Percentiles rank a stretch among this genome's conserved stretches.
Evolutionary conservation across 148 eudicot genomes (phyloP).

Genomic region (Heliosperma pusillum): DNA sequence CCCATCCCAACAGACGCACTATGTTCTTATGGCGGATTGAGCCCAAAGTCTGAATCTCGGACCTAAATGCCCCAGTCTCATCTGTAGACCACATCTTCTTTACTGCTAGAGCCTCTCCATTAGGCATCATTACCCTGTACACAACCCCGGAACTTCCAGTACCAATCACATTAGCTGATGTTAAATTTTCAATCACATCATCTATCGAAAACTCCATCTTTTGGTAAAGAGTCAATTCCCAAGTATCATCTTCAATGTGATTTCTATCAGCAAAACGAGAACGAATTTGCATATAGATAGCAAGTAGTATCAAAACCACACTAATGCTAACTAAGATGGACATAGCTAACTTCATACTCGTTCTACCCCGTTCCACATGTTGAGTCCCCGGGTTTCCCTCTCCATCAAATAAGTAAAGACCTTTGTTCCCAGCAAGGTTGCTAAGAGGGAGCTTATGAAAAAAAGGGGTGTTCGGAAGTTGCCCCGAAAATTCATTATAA

Average conservation of each 20-base stretch:
- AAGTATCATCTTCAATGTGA: conserved; percentile 39
- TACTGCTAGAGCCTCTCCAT: conserved; percentile 80
- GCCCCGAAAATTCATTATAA: conserved; percentile 76
- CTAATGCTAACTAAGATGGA: conserved; percentile 65
- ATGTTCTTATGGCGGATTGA: conserved; percentile 91
- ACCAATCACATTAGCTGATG: conserved; percentile 82
- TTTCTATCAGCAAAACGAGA: conserved; percentile 30
- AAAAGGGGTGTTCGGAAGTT: conserved; percentile 74
- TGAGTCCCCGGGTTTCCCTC: conserved; percentile 15
- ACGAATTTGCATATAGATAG: conserved; percentile 53
- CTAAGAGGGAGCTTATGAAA: conserved; percentile 72
- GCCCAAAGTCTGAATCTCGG: conserved; percentile 82
- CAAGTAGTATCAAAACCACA: conserved; percentile 58
- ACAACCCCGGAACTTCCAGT: conserved; percentile 99
- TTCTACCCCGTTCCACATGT: conserved; percentile 32
- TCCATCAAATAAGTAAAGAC: conserved; percentile 49
- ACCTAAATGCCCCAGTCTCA: conserved; percentile 71
- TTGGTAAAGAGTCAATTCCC: conserved; percentile 90
- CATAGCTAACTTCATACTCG: conserved; percentile 67
- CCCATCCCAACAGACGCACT: conserved; percentile 85
- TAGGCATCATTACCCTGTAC: conserved; percentile 65
- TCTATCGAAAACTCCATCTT: conserved; percentile 84
- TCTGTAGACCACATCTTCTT: conserved; percentile 95
- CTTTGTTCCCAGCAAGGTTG: conserved; percentile 62
- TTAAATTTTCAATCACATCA: conserved; percentile 56